These are phyloP conservation scores for Hyphopichia khmerensis DNA, from an alignment of 1,139 yeast genomes.

Conservation along the genomic window DNA sequence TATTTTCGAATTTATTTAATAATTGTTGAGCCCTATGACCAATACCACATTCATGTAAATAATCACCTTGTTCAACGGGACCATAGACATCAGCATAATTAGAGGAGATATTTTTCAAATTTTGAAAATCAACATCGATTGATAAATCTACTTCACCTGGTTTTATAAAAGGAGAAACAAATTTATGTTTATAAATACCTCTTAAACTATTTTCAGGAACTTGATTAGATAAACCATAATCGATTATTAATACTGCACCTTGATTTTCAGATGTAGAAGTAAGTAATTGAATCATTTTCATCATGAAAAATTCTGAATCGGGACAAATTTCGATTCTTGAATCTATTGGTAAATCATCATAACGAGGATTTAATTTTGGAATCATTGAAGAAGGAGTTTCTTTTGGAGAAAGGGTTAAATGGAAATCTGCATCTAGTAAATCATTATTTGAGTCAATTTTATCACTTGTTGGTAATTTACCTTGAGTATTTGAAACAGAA, in stretches of 20 bases:
- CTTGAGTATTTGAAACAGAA: conserved; percentile 41
- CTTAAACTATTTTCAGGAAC: conserved; percentile 62
- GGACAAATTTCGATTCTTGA: conserved; percentile 74
- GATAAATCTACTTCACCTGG: conserved; percentile 86
- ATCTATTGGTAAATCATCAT: conserved; percentile 51
- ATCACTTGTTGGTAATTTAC: conserved; percentile 20
- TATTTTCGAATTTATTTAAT: conserved; percentile 29
- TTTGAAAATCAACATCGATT: conserved; percentile 78
- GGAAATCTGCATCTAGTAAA: conserved; percentile 47
- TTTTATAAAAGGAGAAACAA: conserved; percentile 71
- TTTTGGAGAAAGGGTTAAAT: conserved; percentile 55
- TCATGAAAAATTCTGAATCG: conserved; percentile 59
- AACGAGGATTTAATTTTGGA: conserved; percentile 55
- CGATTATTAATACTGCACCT: conserved; percentile 75
- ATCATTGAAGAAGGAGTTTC: conserved; percentile 65
- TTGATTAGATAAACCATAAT: conserved; percentile 65
- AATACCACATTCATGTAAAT: conserved; percentile 75
- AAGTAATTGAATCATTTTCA: conserved; percentile 46
- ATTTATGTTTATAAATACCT: conserved; percentile 70
- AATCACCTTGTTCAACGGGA: conserved; percentile 76
- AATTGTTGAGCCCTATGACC: conserved; percentile 67
- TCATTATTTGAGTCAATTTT: conserved; percentile 5
- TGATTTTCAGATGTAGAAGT: conserved; percentile 30
- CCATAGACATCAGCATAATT: conserved; percentile 40
- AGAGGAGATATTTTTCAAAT: conserved; percentile 32